Conservation (phyloP, 495 filamentous ascomycete species). For the Neurospora intermedia region DNA sequence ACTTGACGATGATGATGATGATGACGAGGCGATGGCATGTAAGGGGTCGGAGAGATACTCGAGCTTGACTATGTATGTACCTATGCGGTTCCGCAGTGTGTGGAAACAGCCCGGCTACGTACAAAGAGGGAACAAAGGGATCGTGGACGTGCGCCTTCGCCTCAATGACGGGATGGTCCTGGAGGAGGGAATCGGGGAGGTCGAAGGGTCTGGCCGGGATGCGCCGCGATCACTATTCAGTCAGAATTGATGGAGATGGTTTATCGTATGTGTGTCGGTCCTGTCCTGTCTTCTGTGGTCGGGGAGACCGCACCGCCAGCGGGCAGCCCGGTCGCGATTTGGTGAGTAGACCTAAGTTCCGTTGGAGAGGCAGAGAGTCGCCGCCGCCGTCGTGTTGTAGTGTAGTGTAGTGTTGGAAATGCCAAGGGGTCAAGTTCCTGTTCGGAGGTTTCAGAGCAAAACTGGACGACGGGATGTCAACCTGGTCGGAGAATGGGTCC, state of each 20-base stretch:
- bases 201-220: neutral
- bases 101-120: neutral
- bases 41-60: neutral
- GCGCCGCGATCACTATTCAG: neutral
- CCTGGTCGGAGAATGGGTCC: neutral
- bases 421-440: neutral
- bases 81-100: neutral
- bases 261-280: neutral
- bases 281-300: neutral
- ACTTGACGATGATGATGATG: neutral
- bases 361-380: neutral
- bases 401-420: neutral
- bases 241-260: neutral
- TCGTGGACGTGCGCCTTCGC: neutral
- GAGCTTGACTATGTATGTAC: neutral
- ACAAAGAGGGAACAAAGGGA: neutral
- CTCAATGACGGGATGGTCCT: neutral
- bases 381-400: neutral
- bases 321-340: neutral
- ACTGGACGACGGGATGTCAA: neutral
- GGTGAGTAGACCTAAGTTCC: neutral
- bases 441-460: neutral
- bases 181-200: neutral
- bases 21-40: neutral
- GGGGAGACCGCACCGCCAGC: neutral